A percentile compares a stretch with the other conserved stretches of the same genome.
Conservation (phyloP, 1,284 basidiomycete species). For the Phylloporus sp. region DNA sequence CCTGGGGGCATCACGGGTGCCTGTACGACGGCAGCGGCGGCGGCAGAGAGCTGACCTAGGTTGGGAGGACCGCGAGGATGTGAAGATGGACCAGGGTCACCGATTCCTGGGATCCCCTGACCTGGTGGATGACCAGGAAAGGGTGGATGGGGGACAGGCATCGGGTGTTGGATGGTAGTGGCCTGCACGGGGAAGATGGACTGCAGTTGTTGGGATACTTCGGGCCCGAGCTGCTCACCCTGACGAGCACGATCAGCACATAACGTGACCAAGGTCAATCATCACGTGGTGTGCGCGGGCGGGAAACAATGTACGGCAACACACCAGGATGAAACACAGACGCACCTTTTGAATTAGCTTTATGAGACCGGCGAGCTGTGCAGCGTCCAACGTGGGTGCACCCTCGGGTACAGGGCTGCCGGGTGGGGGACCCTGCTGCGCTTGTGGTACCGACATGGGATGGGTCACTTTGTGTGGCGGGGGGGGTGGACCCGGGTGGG, state of each 20-base stretch:
- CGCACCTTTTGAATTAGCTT: constrained; percentile 38
- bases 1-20: constrained; percentile 40
- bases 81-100: constrained; percentile 73
- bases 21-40: constrained; percentile 47
- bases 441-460: too few relatives aligned
- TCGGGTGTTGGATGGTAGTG: constrained; percentile 22
- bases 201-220: constrained; percentile 36
- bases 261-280: constrained; percentile 31
- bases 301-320: background rate
- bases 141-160: constrained; percentile 26
- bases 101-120: constrained; percentile 39
- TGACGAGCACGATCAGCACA: constrained; percentile 17
- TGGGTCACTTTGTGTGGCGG: too few relatives aligned
- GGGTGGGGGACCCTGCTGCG: constrained; percentile 19
- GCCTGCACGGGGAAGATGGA: constrained; percentile 33
- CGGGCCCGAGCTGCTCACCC: constrained; percentile 33
- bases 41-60: constrained; percentile 58
- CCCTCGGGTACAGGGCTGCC: constrained; percentile 20
- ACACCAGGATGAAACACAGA: background rate
- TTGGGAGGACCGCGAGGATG: constrained; percentile 74
- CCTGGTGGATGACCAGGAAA: constrained; percentile 18
- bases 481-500: constrained; percentile 14
- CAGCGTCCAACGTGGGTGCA: constrained; percentile 23
- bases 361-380: constrained; percentile 32
- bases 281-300: constrained; percentile 31